A percentile compares a stretch with the other conserved stretches of the same genome.
Conservation (phyloP, 306 rosid genomes). For the Hippophae gyantsensis region DNA sequence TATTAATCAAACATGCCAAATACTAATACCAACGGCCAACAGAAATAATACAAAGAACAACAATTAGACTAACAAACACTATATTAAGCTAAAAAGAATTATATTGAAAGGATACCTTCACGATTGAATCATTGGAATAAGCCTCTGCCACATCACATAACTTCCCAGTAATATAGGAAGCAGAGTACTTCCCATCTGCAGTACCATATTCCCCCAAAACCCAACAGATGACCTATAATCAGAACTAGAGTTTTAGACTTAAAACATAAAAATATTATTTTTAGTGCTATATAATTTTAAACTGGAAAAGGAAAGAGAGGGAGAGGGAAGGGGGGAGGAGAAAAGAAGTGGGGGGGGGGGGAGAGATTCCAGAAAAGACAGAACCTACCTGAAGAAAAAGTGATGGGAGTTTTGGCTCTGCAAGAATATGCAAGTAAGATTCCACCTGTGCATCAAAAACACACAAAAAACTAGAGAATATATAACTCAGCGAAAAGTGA, state of each 20-base stretch:
- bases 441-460: slow-evolving; percentile 53
- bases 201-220: slow-evolving; percentile 96
- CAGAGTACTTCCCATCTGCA: slow-evolving; percentile 74
- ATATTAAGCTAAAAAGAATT: slow-evolving; percentile 24
- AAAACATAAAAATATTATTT: slow-evolving; percentile 11
- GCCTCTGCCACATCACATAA: slow-evolving; percentile 90
- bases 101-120: slow-evolving; percentile 49
- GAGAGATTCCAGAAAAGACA: slow-evolving; percentile 6
- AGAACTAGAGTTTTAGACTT: slow-evolving; percentile 28
- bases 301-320: neutral
- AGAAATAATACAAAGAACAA: slow-evolving; percentile 45
- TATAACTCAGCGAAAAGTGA: no score
- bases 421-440: slow-evolving; percentile 72
- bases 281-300: neutral
- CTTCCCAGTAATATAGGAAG: slow-evolving; percentile 77
- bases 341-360: neutral
- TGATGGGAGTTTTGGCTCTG: slow-evolving; percentile 90
- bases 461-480: neutral
- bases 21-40: no score
- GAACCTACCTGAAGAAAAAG: slow-evolving; percentile 72
- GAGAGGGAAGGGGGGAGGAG: no score
- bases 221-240: slow-evolving; percentile 95
- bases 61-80: slow-evolving; percentile 48
- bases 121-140: slow-evolving; percentile 79
- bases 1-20: no score